Conservation (phyloP, 2,329 filamentous ascomycete genomes). For the Fusarium agapanthi region DNA sequence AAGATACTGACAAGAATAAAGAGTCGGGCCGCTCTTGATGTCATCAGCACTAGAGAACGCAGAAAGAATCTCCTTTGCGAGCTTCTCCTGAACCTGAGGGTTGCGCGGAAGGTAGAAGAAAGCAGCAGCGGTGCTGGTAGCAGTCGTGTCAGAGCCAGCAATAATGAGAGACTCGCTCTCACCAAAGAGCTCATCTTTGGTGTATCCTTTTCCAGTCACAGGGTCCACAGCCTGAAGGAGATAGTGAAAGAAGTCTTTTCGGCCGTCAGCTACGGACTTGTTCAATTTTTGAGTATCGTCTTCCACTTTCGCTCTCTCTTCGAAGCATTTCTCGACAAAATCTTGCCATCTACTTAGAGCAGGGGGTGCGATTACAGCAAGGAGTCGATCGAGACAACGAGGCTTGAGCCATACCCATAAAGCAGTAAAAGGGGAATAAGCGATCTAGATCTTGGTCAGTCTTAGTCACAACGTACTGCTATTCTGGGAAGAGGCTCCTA, state of each 20-base stretch:
- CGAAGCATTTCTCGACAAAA: conserved; percentile 32
- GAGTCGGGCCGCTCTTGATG: conserved; percentile 3
- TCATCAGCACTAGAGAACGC: conserved; percentile 9
- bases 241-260: conserved; percentile 40
- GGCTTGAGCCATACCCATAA: conserved; percentile 40
- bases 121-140: conserved; percentile 16
- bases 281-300: neutral
- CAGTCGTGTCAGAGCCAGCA: conserved; percentile 30
- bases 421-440: conserved; percentile 26
- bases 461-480: neutral
- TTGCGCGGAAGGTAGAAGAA: conserved; percentile 28
- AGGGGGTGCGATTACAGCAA: conserved; percentile 23
- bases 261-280: neutral
- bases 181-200: conserved; percentile 30
- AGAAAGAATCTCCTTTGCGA: conserved; percentile 14
- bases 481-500: neutral
- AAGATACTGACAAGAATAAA: conserved; percentile 35
- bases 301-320: conserved; percentile 20
- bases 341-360: conserved; percentile 23
- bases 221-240: conserved; percentile 34
- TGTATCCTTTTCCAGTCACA: conserved; percentile 36
- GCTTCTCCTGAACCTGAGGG: neutral
- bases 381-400: conserved; percentile 29
- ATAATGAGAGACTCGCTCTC: conserved; percentile 38
- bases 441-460: conserved; percentile 16